phyloP scores from a whole-genome alignment of 495 filamentous ascomycete genomes.

The Glonium stellatum region DNA sequence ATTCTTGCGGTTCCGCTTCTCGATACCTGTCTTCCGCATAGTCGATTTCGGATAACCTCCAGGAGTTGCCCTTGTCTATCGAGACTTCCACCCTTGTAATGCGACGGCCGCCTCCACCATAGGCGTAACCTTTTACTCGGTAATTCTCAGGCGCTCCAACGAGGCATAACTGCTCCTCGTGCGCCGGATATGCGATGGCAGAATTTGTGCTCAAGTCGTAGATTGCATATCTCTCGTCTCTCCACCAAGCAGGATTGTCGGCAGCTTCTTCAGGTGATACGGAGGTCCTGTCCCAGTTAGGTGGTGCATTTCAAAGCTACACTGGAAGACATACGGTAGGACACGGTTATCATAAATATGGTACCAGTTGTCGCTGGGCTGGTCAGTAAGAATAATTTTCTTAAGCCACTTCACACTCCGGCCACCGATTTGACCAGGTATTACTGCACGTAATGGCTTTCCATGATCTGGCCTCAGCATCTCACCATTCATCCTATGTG shows the following conservation, averaged over 20 bases:
- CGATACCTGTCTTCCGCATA: conserved; percentile 88
- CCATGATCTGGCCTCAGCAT: conserved; percentile 79
- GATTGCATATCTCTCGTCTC: conserved; percentile 88
- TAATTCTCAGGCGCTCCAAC: conserved; percentile 48
- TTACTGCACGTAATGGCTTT: conserved; percentile 72
- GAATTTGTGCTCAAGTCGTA: conserved; percentile 91
- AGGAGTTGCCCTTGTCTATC: conserved; percentile 74
- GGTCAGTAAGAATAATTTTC: conserved; percentile 67
- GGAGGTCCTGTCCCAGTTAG: conserved; percentile 50
- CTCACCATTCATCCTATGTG: conserved; percentile 91
- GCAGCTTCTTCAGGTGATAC: conserved; percentile 76
- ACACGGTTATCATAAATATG: conserved; percentile 94
- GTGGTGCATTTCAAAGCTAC: not conserved
- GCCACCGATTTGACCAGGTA: conserved; percentile 91
- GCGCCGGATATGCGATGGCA: conserved; percentile 71
- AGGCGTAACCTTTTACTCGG: conserved; percentile 74
- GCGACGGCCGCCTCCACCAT: conserved; percentile 80
- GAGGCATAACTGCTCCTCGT: conserved; percentile 65
- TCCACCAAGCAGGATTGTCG: conserved; percentile 72
- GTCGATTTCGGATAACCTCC: conserved; percentile 71
- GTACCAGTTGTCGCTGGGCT: conserved; percentile 91
- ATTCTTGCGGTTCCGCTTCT: conserved; percentile 52
- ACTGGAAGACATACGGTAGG: conserved; percentile 46
- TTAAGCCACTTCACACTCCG: conserved; percentile 95
- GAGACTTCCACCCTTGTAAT: conserved; percentile 80